Base-by-base conservation (phyloP, 352 stramenopile species). In the Phytophthora europaea region DNA sequence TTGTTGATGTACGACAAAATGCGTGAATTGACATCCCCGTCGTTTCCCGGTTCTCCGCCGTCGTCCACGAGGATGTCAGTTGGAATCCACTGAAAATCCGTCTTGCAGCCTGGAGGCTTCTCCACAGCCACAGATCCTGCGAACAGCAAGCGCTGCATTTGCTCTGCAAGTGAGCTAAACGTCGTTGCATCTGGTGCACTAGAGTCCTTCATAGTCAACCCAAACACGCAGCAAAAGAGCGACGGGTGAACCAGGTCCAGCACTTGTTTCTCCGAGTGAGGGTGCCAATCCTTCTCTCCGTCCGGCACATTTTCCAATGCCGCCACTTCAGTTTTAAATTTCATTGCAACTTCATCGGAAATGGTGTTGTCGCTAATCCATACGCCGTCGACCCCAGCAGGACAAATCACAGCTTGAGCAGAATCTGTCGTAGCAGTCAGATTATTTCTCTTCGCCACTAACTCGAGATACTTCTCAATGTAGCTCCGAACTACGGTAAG, bases 201-300 rank as follows among this genome's bases (percentile, higher is more conserved):
- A 0, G 34, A 1, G 0, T 76, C 18, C 5, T 45, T 7, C 26
- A 65, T 62, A 0, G 83, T 91, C 10, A 78, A 36, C 36, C 80
- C 74, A 16, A 79, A 65, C 0, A 94, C 76, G 22, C 76, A 85
- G 54, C 87, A 94, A 56, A 82, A 91, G 2, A 92, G 61, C 36
- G 87, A 92, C 23, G 85, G 83, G 64, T 91, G 79, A 13, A 94
- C 74, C 16, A 92, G 72, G 40, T 90, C 65, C 9, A 90, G 73
- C 40, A 92, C 80, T 48, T 90, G 79, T 0, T 83, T 50, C 43
- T 84, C 66, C 9, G 80, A 84, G 16, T 79, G 63, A 1, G 83
- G 82, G 26, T 94, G 84, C 81, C 83, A 92, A 54, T 91, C 82
- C 56, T 86, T 90, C 34, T 78, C 33, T 1, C 80, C 60, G 1